Evolutionary conservation across 176 grass and related monocot species (phyloP).

Genomic region (Urochloa ruziziensis): DNA sequence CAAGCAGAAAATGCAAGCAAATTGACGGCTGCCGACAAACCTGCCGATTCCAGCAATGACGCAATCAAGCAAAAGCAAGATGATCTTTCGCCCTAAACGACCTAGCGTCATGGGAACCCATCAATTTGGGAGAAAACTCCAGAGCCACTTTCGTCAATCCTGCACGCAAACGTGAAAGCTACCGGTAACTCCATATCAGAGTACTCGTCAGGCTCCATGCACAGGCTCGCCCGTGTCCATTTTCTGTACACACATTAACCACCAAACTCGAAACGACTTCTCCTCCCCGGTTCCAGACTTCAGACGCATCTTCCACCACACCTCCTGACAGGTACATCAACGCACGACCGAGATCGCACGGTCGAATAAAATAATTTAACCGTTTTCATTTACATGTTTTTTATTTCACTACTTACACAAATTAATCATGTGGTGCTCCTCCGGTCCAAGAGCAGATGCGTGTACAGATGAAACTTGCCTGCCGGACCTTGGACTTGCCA

Average conservation of each 20-base stretch:
- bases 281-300: background rate
- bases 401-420: background rate
- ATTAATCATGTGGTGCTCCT: background rate
- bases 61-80: slow-evolving; percentile 10
- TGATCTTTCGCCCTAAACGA: background rate
- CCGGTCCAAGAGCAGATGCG: background rate
- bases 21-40: slow-evolving; percentile 4
- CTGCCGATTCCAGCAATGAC: slow-evolving; percentile 40
- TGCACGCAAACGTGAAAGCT: slow-evolving; percentile 31
- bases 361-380: background rate
- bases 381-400: background rate
- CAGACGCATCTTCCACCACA: background rate
- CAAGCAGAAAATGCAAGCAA: background rate
- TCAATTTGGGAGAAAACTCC: slow-evolving; percentile 7
- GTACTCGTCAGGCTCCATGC: background rate
- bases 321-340: background rate
- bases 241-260: background rate
- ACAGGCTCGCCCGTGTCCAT: background rate
- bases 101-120: background rate
- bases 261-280: slow-evolving; percentile 13
- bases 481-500: background rate
- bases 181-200: background rate
- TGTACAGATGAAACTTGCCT: background rate
- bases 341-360: background rate
- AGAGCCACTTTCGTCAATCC: background rate